These are phyloP conservation scores for Ophiosphaerella korrae DNA, from an alignment of 2,329 filamentous ascomycete species.

Conservation along the genomic window DNA sequence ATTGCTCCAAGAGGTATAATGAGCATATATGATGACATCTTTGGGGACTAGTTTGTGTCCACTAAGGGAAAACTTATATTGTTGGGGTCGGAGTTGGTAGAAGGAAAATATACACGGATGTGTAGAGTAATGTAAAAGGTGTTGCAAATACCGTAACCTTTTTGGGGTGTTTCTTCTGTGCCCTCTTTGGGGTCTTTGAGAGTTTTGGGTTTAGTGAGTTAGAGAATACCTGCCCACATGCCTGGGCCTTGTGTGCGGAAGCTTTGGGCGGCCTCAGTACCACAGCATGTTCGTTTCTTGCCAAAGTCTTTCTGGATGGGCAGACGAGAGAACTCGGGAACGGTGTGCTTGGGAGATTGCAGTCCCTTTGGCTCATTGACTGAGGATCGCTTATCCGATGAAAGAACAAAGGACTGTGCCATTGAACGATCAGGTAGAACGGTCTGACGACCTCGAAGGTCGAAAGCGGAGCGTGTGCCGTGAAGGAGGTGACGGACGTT, in stretches of 20 bases:
- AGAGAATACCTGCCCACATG: constrained; percentile 70
- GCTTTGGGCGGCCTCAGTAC: constrained; percentile 60
- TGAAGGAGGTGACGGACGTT: constrained; percentile 68
- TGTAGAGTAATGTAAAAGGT: constrained; percentile 12
- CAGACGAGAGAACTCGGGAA: constrained; percentile 49
- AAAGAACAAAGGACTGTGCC: constrained; percentile 39
- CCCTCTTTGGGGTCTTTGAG: constrained; percentile 23
- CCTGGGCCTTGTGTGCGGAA: constrained; percentile 63
- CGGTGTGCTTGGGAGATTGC: constrained; percentile 47
- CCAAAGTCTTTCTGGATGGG: constrained; percentile 55
- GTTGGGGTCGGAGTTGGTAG: constrained; percentile 9
- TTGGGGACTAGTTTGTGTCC: too few species aligned
- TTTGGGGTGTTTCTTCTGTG: constrained; percentile 21
- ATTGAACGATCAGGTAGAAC: constrained; percentile 45
- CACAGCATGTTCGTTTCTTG: constrained; percentile 71
- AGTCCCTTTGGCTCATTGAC: constrained; percentile 42
- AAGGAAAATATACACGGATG: constrained; percentile 26
- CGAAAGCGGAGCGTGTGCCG: constrained; percentile 46
- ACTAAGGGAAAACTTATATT: constrained; percentile 10
- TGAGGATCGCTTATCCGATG: constrained; percentile 7
- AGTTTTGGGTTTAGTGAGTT: constrained; percentile 8
- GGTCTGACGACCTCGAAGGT: constrained; percentile 40
- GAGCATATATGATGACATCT: too few species aligned
- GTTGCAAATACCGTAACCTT: constrained; percentile 10
- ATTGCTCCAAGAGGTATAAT: too few species aligned